Base-by-base conservation (phyloP, 2,329 filamentous ascomycete species). In the Exophiala viscosa region DNA sequence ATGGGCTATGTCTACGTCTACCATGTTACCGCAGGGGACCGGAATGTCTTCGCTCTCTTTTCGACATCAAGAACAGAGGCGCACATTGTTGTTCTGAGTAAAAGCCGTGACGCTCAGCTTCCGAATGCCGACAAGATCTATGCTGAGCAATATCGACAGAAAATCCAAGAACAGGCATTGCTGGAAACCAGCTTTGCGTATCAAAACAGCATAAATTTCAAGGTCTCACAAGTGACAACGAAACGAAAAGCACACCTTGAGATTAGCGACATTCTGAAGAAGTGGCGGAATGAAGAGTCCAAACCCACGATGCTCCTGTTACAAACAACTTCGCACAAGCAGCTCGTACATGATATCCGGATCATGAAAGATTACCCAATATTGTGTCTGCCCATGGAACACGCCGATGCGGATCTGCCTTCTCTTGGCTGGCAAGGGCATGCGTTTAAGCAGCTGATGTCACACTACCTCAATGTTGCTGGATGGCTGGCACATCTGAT, bases 351-450 rank as follows among this genome's bases (percentile, higher is more conserved):
- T 59, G 90, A 96, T 59, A 82, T 99, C 23, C 87, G 92, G 0
- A 80, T 87, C 1, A 74, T 97, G 15, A 87, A 84, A 48, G 91
- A 95, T 34, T 87, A 96, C 60, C 93, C 93, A 0, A 81, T 92
- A 11, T 72, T 99, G 40, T 81, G 87, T 0, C 78, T 99, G 43
- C 86, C 86, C 64, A 86, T 89, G 54, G 90, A 97, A 63, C 80
- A 86, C 20, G 81, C 85, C 0, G 95, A 99, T 66, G 90, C 88
- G 68, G 86, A 90, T 34, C 76, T 97, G 3, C 93, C 93, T 8
- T 90, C 92, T 0, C 78, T 99, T 13, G 91, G 90, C 2, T 99
- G 93, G 93, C 93, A 97, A 68, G 78, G 84, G 0, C 91, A 95
- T 54, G 85, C 95, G 53, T 89, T 90, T 2, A 90, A 89, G 64